Evolutionary conservation across 306 rosid genomes (phyloP), one percentile per base, ranked within the genome.

Genomic region (Lathyrus sativus): DNA sequence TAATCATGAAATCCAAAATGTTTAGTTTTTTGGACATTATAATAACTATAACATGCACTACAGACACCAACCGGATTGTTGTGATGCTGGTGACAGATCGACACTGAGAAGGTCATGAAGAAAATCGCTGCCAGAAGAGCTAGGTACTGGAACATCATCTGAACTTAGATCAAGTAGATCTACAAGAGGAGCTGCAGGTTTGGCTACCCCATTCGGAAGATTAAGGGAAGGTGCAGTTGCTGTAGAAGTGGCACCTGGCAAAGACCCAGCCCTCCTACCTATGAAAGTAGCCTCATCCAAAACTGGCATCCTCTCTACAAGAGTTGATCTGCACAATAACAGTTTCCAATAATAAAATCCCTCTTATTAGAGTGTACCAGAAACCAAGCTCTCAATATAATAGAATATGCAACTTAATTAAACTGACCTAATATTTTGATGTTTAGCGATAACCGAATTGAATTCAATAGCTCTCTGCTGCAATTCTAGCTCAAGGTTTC

Each of bases 391-490:
- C 71, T 41, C 54, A 10, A 71, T 59, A 54, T 49, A 45, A 57
- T 38, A 62, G 28, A 61, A 45, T 65, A 33, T 38, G 26, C 64
- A 73, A 19, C 68, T 58, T 60, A 66, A 19, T 42, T 35, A 49
- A 75, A 39, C 62, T 68, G 76, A 90, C 99, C 96, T 88, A 70
- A 93, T 93, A 81, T 85, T 86, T 63, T 82, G 92, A 83, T 93
- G 96, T 81, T 86, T 88, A 35, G 79, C 75, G 71, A 90, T 80
- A 64, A 93, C 67, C 26, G 90, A 82, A 76, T 88, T 86, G 82
- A 93, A 86, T 73, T 93, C 99, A 8, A 85, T 84, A 81, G 97
- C 88, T 85, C 99, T 90, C 81, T 93, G 99, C 96, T 93, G 99
- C 92, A 90, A 84, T 80, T 93, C 97, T 75, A 93, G 96, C 79